phyloP scores from a whole-genome alignment of 2,329 filamentous ascomycete genomes.

The Scytalidium lignicola region DNA sequence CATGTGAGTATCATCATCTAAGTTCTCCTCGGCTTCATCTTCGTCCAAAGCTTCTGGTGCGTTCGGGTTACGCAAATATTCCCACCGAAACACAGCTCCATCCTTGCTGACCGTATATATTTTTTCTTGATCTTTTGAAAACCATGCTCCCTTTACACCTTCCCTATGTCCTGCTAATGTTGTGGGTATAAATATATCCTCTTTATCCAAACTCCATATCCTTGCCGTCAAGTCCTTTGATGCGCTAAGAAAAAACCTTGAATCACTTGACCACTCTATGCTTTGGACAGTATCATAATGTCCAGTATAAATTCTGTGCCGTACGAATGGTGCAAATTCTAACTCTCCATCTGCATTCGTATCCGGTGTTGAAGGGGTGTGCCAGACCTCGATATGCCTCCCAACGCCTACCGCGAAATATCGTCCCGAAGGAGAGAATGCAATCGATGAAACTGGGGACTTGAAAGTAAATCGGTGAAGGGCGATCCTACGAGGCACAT shows the following conservation, averaged over 20 bases:
- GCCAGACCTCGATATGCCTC: conserved; percentile 89
- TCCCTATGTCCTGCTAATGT: conserved; percentile 88
- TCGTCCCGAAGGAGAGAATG: conserved; percentile 85
- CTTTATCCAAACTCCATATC: conserved; percentile 88
- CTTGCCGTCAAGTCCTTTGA: conserved; percentile 89
- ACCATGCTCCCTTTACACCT: conserved; percentile 90
- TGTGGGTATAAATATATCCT: conserved; percentile 85
- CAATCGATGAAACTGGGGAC: conserved; percentile 71
- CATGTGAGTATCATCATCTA: conserved; percentile 60
- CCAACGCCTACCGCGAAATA: conserved; percentile 88
- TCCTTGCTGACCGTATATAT: conserved; percentile 97
- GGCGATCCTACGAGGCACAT: conserved; percentile 76
- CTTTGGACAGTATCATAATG: conserved; percentile 84
- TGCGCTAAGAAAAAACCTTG: conserved; percentile 86
- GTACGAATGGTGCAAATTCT: conserved; percentile 91
- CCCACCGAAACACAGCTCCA: conserved; percentile 93
- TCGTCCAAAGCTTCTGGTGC: conserved; percentile 41
- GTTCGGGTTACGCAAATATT: conserved; percentile 63
- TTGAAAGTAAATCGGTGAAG: conserved; percentile 97
- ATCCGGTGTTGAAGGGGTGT: conserved; percentile 85
- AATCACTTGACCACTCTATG: conserved; percentile 95
- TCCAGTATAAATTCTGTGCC: conserved; percentile 77
- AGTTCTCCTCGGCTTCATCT: conserved; percentile 55
- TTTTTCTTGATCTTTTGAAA: conserved; percentile 87
- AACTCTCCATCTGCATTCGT: conserved; percentile 73